phyloP scores from a whole-genome alignment of 164 flowering plant genomes.

The Annona cherimola region DNA sequence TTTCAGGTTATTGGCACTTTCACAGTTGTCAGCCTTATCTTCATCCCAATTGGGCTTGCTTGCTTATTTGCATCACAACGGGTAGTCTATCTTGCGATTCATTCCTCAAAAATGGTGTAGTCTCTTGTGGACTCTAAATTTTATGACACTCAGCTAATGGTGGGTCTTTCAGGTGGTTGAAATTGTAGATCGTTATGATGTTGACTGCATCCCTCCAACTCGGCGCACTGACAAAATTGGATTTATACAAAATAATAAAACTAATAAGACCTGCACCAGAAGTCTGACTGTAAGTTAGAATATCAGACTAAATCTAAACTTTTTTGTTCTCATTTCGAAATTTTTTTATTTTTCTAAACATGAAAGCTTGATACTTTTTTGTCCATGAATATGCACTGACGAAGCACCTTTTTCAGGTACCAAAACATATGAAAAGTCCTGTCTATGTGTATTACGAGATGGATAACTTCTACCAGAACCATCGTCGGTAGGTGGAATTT shows the following conservation, averaged over 20 bases:
- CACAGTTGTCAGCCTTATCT: conserved; percentile 48
- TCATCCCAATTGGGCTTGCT: conserved; percentile 85
- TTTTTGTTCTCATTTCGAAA: not conserved
- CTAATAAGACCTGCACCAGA: conserved; percentile 64
- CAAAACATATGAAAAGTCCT: conserved; percentile 60
- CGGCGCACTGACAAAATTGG: conserved; percentile 24
- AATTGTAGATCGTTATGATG: conserved; percentile 67
- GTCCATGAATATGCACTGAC: conserved; percentile 1
- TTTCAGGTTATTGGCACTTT: conserved; percentile 73
- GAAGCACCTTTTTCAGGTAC: conserved; percentile 38
- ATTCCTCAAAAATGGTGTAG: not conserved
- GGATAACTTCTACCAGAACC: conserved; percentile 76
- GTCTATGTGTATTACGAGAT: conserved; percentile 71
- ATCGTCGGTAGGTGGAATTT: conserved; percentile 51
- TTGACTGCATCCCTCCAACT: conserved; percentile 46
- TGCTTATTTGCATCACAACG: conserved; percentile 73
- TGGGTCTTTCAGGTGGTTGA: conserved; percentile 62
- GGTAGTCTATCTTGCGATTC: conserved; percentile 28
- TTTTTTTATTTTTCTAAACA: not conserved
- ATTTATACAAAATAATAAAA: conserved; percentile 39
- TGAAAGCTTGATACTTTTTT: not conserved
- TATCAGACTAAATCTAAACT: not conserved
- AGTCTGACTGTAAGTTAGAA: conserved; percentile 37
- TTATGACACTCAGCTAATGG: conserved; percentile 1
- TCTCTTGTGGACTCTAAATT: not conserved